Evolutionary conservation across 768 basidiomycete genomes (phyloP).

Genomic region (Hortiboletus flavorubellus): DNA sequence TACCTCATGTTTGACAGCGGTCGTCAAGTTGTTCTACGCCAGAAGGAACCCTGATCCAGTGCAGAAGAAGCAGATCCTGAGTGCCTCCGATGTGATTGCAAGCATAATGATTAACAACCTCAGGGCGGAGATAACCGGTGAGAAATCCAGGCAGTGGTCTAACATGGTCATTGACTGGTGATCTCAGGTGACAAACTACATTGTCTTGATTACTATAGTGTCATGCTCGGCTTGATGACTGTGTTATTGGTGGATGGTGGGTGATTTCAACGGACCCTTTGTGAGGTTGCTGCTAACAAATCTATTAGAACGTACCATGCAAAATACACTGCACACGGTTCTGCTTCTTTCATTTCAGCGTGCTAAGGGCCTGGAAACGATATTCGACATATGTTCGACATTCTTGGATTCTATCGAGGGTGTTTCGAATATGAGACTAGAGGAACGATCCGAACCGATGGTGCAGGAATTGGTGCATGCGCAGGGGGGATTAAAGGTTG

Average conservation of each 20-base stretch:
- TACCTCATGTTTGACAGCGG: constrained; percentile 44
- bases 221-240: constrained; percentile 51
- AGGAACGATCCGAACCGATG: constrained; percentile 54
- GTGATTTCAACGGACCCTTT: constrained; percentile 1
- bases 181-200: constrained; percentile 39
- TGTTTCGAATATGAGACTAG: constrained; percentile 45
- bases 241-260: constrained; percentile 58
- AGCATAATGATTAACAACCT: constrained; percentile 72
- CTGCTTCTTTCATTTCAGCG: constrained; percentile 73
- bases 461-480: constrained; percentile 72
- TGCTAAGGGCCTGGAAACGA: constrained; percentile 63
- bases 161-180: constrained; percentile 5
- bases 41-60: constrained; percentile 69
- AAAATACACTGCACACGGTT: constrained; percentile 77
- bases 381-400: constrained; percentile 53
- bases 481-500: constrained; percentile 77
- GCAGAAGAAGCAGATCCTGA: constrained; percentile 75
- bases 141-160: constrained; percentile 22
- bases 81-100: constrained; percentile 68
- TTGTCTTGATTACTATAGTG: constrained; percentile 49
- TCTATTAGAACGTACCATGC: constrained; percentile 65
- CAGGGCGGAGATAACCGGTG: constrained; percentile 49
- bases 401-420: constrained; percentile 58
- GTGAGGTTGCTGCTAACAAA: neutral
- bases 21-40: constrained; percentile 83